A percentile compares a stretch with the other conserved stretches of the same genome.
Evolutionary conservation across 768 basidiomycete genomes (phyloP).

Genomic region (Macrolepiota dolichaula): DNA sequence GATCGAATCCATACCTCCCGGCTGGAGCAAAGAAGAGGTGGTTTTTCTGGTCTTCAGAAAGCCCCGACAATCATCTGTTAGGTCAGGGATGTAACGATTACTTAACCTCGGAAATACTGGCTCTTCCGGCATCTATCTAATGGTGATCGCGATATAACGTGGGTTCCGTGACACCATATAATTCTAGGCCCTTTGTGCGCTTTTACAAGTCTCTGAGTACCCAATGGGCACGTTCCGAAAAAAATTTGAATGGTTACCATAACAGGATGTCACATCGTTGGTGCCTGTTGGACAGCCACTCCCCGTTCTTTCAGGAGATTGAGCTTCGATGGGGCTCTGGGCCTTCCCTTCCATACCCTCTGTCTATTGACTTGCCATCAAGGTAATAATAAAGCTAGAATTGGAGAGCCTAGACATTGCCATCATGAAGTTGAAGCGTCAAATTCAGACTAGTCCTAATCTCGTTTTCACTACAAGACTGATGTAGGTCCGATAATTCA

Average conservation of each 20-base stretch:
- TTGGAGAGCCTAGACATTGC: not conserved
- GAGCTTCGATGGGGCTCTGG: not conserved
- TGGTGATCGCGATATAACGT: not conserved
- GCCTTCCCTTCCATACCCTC: not conserved
- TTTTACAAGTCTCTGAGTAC: slow-evolving; percentile 19
- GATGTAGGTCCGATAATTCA: not conserved
- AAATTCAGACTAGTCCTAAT: not conserved
- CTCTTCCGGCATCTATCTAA: not conserved
- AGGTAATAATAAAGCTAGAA: not conserved
- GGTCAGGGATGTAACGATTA: slow-evolving; percentile 1
- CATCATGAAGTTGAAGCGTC: not conserved
- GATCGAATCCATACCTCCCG: slow-evolving; percentile 10
- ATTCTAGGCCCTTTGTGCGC: not conserved
- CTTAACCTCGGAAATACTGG: slow-evolving; percentile 8
- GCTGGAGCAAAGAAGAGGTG: not conserved
- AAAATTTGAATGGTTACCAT: slow-evolving; percentile 1
- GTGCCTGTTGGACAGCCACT: slow-evolving; percentile 35
- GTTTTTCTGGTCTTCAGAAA: not conserved
- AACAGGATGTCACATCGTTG: slow-evolving; percentile 12
- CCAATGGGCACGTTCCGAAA: slow-evolving; percentile 14
- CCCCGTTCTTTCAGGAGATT: slow-evolving; percentile 35
- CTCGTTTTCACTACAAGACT: not conserved
- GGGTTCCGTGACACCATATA: slow-evolving; percentile 1
- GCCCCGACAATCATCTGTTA: slow-evolving; percentile 4
- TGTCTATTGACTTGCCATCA: not conserved